Evolutionary conservation across 2,329 filamentous ascomycete species (phyloP), one percentile per base, ranked within the genome.

Genomic region (Claviceps maximensis): DNA sequence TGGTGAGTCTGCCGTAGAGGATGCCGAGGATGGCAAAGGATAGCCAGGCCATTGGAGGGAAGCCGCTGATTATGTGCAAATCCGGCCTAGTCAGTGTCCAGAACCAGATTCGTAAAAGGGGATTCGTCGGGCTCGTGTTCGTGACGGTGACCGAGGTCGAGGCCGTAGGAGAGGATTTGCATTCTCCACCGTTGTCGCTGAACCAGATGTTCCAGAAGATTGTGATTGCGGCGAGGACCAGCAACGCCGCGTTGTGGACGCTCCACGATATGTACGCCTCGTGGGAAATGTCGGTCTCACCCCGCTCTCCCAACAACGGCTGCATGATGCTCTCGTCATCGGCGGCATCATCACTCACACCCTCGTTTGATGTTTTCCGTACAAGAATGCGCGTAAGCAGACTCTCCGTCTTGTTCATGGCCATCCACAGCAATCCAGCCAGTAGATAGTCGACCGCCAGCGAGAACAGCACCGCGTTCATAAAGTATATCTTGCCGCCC

Each of bases 171-270:
- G 54, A 42, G 10, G 49, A n/a, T 17, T 46, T 40, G 50, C 72
- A 74, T 55, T 66, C 62, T 23, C 70, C 72, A 41, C 65, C 60
- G 15, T 63, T 66, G 0, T 67, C 66, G 2, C 72, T 73, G 1
- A 74, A 59, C 72, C 71, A 74, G 23, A 71, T 63, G 52, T 75
- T 75, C 72, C 72, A 75, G 61, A 65, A 71, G 21, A 74, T 73
- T 2, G 71, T 65, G 6, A 73, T 57, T 1, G 65, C 36, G 7
- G 61, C 61, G 13, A 74, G 54, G 1, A 56, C 57, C 3, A 69
- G 50, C 5, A 75, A 61, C 10, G 67, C 10, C 2, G 51, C 53
- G 53, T 74, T 75, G 56, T 72, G 69, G 0, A 66, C 9, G 41
- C 71, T 69, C 70, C 70, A 74, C 1, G 72, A 71, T 0, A 70